Percentiles rank a stretch among this genome's conserved stretches.
phyloP scores from a whole-genome alignment of 2,329 filamentous ascomycete species.

The Fonsecaea pugnacius region DNA sequence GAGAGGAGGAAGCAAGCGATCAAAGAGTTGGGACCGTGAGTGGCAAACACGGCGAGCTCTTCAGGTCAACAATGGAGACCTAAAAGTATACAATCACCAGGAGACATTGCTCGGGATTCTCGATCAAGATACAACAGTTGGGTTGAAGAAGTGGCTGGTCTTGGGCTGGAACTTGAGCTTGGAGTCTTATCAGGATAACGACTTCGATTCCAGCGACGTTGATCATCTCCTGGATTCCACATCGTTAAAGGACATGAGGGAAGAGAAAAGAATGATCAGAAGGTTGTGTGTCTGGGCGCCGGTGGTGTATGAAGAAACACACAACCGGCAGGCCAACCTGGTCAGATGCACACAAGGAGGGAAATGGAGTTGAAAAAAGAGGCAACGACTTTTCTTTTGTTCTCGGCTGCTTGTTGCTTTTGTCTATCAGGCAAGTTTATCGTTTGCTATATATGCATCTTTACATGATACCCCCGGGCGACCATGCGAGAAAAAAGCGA shows the following conservation, averaged over 20 bases:
- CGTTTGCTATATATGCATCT: background rate
- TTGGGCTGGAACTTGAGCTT: constrained; percentile 9
- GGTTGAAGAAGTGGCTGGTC: background rate
- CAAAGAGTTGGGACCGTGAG: constrained; percentile 29
- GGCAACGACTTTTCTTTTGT: constrained; percentile 1
- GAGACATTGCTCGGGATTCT: background rate
- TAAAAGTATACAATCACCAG: background rate
- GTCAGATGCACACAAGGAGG: background rate
- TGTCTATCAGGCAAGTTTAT: background rate
- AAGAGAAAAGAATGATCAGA: background rate
- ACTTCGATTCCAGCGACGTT: background rate
- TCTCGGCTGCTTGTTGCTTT: background rate
- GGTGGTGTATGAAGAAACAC: background rate
- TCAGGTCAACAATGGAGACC: background rate
- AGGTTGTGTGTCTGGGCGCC: background rate
- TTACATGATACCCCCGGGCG: constrained; percentile 6
- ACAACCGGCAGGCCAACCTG: background rate
- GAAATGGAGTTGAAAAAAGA: background rate
- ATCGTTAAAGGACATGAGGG: background rate
- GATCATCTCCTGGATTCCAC: background rate
- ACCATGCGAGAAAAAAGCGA: constrained; percentile 1
- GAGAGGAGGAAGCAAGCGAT: constrained; percentile 56
- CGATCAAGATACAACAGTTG: background rate
- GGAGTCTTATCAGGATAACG: constrained; percentile 9
- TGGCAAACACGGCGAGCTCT: no score